phyloP scores from a whole-genome alignment of 768 basidiomycete species.

The Daedaleopsis sinensis region DNA sequence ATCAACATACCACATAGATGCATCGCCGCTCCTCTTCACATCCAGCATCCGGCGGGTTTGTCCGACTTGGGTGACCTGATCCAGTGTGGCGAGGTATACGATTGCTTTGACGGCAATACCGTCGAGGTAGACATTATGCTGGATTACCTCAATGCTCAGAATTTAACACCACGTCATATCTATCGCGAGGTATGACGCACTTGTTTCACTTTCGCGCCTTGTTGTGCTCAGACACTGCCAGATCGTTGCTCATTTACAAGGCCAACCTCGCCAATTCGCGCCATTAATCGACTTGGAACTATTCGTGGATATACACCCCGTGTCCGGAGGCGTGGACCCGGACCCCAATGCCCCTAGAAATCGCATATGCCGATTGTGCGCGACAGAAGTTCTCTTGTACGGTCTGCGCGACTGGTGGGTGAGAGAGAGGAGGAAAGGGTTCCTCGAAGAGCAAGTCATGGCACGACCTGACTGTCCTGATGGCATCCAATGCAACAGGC shows the following conservation, averaged over 20 bases:
- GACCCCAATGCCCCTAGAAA: constrained; percentile 60
- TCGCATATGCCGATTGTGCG: constrained; percentile 71
- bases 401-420: constrained; percentile 86
- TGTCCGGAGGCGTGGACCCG: constrained; percentile 56
- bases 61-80: constrained; percentile 74
- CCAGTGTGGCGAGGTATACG: constrained; percentile 74
- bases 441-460: constrained; percentile 55
- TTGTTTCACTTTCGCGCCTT: too few relatives aligned
- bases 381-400: constrained; percentile 73
- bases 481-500: constrained; percentile 58
- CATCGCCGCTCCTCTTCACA: constrained; percentile 53
- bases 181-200: constrained; percentile 65
- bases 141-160: constrained; percentile 70
- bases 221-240: constrained; percentile 28
- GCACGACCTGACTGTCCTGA: constrained; percentile 71
- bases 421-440: constrained; percentile 71
- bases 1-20: constrained; percentile 78
- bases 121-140: constrained; percentile 85
- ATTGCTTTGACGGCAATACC: constrained; percentile 75
- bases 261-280: constrained; percentile 63
- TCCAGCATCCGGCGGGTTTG: constrained; percentile 73
- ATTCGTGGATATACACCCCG: constrained; percentile 68
- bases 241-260: constrained; percentile 64
- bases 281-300: constrained; percentile 71
- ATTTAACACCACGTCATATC: constrained; percentile 68